A percentile compares a stretch with the other conserved stretches of the same genome.
Evolutionary conservation across 805 yeast genomes (phyloP).

Genomic region (Scheffersomyces stipitis): DNA sequence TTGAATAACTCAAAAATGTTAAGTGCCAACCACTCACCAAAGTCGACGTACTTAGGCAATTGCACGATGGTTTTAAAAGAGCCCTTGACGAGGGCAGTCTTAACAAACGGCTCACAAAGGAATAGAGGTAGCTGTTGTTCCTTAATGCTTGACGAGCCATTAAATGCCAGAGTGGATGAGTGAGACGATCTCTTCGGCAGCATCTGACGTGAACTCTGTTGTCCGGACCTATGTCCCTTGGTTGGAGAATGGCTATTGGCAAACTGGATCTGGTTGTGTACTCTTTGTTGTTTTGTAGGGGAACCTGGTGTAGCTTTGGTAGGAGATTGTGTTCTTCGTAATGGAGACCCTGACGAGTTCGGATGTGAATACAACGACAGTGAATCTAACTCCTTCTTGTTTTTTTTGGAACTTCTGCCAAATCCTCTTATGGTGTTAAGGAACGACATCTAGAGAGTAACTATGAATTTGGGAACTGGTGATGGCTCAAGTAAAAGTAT

Average conservation of each 20-base stretch:
- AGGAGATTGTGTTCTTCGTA: constrained; percentile 39
- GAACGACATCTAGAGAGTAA: constrained; percentile 37
- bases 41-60: constrained; percentile 90
- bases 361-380: constrained; percentile 34
- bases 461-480: too few species aligned
- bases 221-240: constrained; percentile 9
- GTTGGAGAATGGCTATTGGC: constrained; percentile 24
- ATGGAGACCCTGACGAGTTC: constrained; percentile 32
- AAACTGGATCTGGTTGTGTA: constrained; percentile 19
- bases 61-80: constrained; percentile 94
- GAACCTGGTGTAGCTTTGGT: constrained; percentile 38
- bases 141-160: not conserved
- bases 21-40: constrained; percentile 93
- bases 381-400: constrained; percentile 36
- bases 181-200: constrained; percentile 8
- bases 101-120: constrained; percentile 87
- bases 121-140: constrained; percentile 53
- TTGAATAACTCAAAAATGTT: constrained; percentile 88
- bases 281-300: constrained; percentile 34
- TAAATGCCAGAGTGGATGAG: not conserved
- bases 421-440: constrained; percentile 48
- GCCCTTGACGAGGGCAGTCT: constrained; percentile 94
- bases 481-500: too few species aligned
- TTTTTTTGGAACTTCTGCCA: constrained; percentile 46
- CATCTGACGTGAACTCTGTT: not conserved